phyloP scores from a whole-genome alignment of 805 yeast species.

The Sugiyamaella smithiae region DNA sequence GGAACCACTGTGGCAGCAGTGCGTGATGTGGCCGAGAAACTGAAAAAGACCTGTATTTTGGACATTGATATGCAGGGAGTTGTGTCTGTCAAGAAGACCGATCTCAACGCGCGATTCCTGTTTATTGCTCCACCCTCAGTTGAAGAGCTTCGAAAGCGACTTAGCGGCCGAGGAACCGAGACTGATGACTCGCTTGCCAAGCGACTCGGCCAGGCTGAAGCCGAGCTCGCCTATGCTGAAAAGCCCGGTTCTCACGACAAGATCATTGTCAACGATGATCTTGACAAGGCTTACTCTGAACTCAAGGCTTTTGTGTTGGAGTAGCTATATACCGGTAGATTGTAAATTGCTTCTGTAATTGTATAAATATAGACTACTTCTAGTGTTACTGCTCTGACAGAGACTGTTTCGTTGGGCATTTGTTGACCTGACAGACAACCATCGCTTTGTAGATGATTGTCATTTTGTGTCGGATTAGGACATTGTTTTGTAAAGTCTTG shows the following conservation, averaged over 20 bases:
- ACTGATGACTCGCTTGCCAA: slow-evolving; percentile 78
- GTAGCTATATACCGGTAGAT: no score
- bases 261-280: slow-evolving; percentile 84
- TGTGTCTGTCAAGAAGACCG: slow-evolving; percentile 78
- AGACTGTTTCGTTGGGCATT: no score
- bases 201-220: slow-evolving; percentile 81
- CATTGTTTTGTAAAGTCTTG: no score
- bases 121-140: slow-evolving; percentile 92
- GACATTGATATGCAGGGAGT: slow-evolving; percentile 99
- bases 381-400: no score
- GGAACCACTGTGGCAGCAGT: slow-evolving; percentile 92
- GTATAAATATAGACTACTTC: no score
- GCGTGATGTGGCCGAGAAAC: slow-evolving; percentile 54
- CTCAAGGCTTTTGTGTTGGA: slow-evolving; percentile 57
- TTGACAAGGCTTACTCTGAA: slow-evolving; percentile 82
- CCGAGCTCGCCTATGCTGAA: slow-evolving; percentile 84
- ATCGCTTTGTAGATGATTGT: no score
- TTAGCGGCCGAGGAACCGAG: slow-evolving; percentile 92
- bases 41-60: slow-evolving; percentile 77
- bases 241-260: slow-evolving; percentile 86
- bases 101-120: slow-evolving; percentile 77
- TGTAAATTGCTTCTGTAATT: no score
- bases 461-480: no score
- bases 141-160: slow-evolving; percentile 70
- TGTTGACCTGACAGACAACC: no score